These are phyloP conservation scores for Dendrobium nobile DNA, from an alignment of 106 monocot species.

Conservation along the genomic window DNA sequence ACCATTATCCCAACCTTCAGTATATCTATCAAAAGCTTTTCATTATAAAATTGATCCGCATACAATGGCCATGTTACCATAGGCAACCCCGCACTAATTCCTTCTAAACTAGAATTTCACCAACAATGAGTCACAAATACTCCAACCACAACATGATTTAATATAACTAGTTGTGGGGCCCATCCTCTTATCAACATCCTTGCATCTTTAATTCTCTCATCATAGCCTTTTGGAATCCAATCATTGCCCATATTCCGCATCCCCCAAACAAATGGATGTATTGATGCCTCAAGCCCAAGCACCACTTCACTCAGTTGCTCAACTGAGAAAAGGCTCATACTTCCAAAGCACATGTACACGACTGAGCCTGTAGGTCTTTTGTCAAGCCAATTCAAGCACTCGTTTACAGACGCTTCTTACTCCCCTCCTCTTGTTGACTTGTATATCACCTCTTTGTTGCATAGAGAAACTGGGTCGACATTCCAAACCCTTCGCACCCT, in stretches of 20 bases:
- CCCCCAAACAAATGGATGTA: constrained; percentile 27
- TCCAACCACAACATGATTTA: constrained; percentile 38
- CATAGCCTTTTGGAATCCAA: constrained; percentile 8
- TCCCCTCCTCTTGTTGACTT: neutral
- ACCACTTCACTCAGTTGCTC: constrained; percentile 15
- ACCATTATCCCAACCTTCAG: constrained; percentile 24
- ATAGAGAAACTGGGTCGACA: constrained; percentile 29
- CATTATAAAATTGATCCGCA: constrained; percentile 46
- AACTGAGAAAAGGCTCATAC: constrained; percentile 3
- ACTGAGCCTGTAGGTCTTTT: constrained; percentile 15
- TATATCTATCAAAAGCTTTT: constrained; percentile 30
- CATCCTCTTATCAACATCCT: constrained; percentile 25
- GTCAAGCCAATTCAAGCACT: constrained; percentile 24
- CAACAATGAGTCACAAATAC: constrained; percentile 72
- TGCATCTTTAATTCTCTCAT: constrained; percentile 7
- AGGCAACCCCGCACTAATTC: constrained; percentile 27
- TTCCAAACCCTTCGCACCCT: constrained; percentile 16
- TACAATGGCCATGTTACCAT: constrained; percentile 48
- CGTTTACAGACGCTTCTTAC: neutral
- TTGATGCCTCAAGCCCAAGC: constrained; percentile 17
- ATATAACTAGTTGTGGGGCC: constrained; percentile 44
- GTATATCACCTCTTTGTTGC: neutral
- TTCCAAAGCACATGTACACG: constrained; percentile 46
- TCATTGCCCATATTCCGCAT: neutral
- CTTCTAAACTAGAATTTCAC: constrained; percentile 62